These are phyloP conservation scores for Coprinopsis marcescibilis DNA, from an alignment of 768 basidiomycete species.

Conservation along the genomic window DNA sequence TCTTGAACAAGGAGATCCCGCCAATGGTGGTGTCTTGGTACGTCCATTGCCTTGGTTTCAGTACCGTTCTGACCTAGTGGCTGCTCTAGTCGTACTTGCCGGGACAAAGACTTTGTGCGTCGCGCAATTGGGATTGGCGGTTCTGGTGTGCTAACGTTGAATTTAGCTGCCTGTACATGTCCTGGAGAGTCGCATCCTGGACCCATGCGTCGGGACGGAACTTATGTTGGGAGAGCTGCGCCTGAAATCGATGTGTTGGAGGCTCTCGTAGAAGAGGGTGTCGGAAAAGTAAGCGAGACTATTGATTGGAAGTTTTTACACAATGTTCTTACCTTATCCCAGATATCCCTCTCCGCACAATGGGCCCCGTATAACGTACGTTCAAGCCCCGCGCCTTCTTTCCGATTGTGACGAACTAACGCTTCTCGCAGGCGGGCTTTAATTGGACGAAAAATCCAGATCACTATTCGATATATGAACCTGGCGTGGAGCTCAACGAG, in stretches of 20 bases:
- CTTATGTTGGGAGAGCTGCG: constrained; percentile 52
- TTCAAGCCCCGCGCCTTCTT: constrained; percentile 22
- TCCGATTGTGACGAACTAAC: constrained; percentile 17
- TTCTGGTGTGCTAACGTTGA: background rate
- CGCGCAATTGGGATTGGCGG: background rate
- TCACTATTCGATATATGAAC: constrained; percentile 28
- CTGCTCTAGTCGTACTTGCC: constrained; percentile 54
- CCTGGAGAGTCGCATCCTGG: constrained; percentile 37
- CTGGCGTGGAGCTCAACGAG: constrained; percentile 30
- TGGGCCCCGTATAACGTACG: constrained; percentile 58
- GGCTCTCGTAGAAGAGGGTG: constrained; percentile 33
- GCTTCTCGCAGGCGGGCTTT: constrained; percentile 50
- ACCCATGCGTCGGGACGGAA: constrained; percentile 38
- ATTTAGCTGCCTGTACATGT: constrained; percentile 33
- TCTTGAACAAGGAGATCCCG: constrained; percentile 34
- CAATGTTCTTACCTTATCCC: background rate
- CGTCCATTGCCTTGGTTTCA: constrained; percentile 4
- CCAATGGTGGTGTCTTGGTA: constrained; percentile 32
- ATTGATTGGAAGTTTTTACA: background rate
- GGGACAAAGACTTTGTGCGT: constrained; percentile 43
- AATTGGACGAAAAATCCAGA: constrained; percentile 44
- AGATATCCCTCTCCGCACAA: constrained; percentile 50
- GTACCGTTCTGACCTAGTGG: background rate
- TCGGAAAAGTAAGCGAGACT: constrained; percentile 19
- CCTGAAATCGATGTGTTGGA: constrained; percentile 71